phyloP scores from a whole-genome alignment of 1,284 basidiomycete species.

The Neolentinus lepideus region DNA sequence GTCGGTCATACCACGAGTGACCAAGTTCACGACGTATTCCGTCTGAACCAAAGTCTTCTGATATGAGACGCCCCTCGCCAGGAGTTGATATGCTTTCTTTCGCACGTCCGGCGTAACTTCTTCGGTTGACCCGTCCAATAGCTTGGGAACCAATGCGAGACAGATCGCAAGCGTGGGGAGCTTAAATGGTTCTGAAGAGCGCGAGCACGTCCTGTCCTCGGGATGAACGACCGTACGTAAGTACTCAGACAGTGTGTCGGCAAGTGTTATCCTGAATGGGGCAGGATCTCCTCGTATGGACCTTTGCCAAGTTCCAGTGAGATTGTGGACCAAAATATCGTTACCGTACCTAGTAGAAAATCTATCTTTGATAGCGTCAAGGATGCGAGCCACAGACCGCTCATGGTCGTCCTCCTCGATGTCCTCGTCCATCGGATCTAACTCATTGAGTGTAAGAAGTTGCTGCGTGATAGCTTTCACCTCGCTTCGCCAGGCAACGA shows the following conservation, averaged over 20 bases:
- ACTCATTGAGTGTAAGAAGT: background rate
- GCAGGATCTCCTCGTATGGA: conserved; percentile 24
- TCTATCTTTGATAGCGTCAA: conserved; percentile 20
- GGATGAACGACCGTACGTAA: conserved; percentile 38
- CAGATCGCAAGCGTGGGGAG: conserved; percentile 31
- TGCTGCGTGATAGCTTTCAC: background rate
- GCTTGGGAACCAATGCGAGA: conserved; percentile 26
- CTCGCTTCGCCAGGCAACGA: background rate
- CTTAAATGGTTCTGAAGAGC: conserved; percentile 14
- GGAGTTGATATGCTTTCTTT: conserved; percentile 33
- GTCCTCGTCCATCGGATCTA: background rate
- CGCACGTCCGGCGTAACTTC: conserved; percentile 41
- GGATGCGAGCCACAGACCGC: conserved; percentile 16
- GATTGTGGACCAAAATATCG: background rate
- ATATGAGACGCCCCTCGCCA: conserved; percentile 42
- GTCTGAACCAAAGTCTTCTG: conserved; percentile 28
- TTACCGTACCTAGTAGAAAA: conserved; percentile 31
- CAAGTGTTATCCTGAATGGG: conserved; percentile 24
- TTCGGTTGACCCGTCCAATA: conserved; percentile 39
- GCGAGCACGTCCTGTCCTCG: conserved; percentile 21
- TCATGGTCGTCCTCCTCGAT: background rate
- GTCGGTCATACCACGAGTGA: conserved; percentile 43
- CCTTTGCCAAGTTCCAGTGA: conserved; percentile 18
- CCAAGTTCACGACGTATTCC: conserved; percentile 29
- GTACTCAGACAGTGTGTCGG: conserved; percentile 27